phyloP scores from a whole-genome alignment of 345 rosid genomes.

The Orychophragmus violaceus region DNA sequence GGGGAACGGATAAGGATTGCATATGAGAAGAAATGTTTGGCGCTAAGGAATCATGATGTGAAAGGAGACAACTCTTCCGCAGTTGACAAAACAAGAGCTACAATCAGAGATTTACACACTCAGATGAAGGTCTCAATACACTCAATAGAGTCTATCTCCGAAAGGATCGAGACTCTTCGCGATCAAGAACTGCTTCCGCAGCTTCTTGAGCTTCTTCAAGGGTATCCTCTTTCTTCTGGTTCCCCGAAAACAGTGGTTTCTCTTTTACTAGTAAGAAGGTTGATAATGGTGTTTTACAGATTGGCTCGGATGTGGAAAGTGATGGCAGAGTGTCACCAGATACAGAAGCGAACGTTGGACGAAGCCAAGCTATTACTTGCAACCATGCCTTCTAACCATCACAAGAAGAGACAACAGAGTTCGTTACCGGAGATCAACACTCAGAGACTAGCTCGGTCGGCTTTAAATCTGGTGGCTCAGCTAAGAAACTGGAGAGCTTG shows the following conservation, averaged over 20 bases:
- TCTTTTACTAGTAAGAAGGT: neutral
- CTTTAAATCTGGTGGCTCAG: slow-evolving; percentile 68
- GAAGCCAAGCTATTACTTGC: slow-evolving; percentile 83
- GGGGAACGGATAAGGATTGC: slow-evolving; percentile 72
- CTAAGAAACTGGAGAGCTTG: slow-evolving; percentile 80
- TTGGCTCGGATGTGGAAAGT: slow-evolving; percentile 85
- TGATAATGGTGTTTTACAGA: slow-evolving; percentile 36
- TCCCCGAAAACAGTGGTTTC: neutral
- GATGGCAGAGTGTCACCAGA: slow-evolving; percentile 83
- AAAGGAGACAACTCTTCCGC: slow-evolving; percentile 60
- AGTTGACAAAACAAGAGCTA: slow-evolving; percentile 63
- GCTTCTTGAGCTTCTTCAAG: slow-evolving; percentile 70
- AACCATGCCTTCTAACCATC: slow-evolving; percentile 36
- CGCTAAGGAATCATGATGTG: slow-evolving; percentile 67
- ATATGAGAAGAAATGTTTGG: slow-evolving; percentile 70
- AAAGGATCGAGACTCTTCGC: slow-evolving; percentile 73
- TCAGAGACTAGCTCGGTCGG: slow-evolving; percentile 53
- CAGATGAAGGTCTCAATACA: slow-evolving; percentile 76
- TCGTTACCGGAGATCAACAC: slow-evolving; percentile 49
- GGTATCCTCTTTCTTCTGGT: slow-evolving; percentile 38
- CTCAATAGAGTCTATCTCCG: slow-evolving; percentile 75
- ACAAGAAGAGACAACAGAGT: slow-evolving; percentile 41
- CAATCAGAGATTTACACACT: slow-evolving; percentile 69
- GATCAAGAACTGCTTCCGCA: slow-evolving; percentile 96
- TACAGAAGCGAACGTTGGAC: slow-evolving; percentile 69